Conservation (phyloP, 2,329 filamentous ascomycete genomes). For the Lecanoromycetidae sp. region DNA sequence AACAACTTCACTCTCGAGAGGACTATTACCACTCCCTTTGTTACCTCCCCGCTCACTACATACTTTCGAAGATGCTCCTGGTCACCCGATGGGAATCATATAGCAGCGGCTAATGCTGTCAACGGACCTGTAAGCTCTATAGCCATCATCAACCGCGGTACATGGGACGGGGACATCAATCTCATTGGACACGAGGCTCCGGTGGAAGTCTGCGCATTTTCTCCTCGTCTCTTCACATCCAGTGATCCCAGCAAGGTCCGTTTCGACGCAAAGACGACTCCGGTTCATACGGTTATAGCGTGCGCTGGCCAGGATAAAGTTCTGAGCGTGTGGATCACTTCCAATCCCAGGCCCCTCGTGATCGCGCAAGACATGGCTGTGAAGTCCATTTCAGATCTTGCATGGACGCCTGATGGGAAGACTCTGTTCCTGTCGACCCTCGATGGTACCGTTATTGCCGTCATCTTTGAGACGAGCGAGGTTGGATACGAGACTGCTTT, state of each 20-base stretch:
- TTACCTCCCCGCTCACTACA: slow-evolving; percentile 83
- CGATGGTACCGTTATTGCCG: slow-evolving; percentile 74
- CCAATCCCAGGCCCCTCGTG: slow-evolving; percentile 78
- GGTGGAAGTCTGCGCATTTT: slow-evolving; percentile 95
- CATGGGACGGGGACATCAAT: slow-evolving; percentile 95
- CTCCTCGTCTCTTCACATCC: slow-evolving; percentile 71
- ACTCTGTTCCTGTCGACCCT: slow-evolving; percentile 76
- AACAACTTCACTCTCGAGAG: slow-evolving; percentile 93
- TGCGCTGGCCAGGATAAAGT: slow-evolving; percentile 96
- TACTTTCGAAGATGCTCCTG: slow-evolving; percentile 95
- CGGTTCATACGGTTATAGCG: slow-evolving; percentile 64
- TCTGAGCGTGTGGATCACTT: slow-evolving; percentile 94
- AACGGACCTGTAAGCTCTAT: slow-evolving; percentile 96
- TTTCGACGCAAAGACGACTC: slow-evolving; percentile 33
- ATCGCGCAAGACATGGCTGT: slow-evolving; percentile 78
- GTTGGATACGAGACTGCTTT: slow-evolving; percentile 76
- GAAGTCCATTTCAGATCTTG: slow-evolving; percentile 87
- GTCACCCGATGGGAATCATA: slow-evolving; percentile 95
- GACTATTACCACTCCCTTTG: slow-evolving; percentile 79
- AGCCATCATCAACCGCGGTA: slow-evolving; percentile 81
- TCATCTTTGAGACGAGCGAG: slow-evolving; percentile 75
- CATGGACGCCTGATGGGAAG: slow-evolving; percentile 87
- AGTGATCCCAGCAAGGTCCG: slow-evolving; percentile 44
- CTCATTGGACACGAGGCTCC: slow-evolving; percentile 94
- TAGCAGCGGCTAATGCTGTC: slow-evolving; percentile 90